Base-by-base conservation (phyloP, 495 filamentous ascomycete genomes). In the Neurospora cerealis region DNA sequence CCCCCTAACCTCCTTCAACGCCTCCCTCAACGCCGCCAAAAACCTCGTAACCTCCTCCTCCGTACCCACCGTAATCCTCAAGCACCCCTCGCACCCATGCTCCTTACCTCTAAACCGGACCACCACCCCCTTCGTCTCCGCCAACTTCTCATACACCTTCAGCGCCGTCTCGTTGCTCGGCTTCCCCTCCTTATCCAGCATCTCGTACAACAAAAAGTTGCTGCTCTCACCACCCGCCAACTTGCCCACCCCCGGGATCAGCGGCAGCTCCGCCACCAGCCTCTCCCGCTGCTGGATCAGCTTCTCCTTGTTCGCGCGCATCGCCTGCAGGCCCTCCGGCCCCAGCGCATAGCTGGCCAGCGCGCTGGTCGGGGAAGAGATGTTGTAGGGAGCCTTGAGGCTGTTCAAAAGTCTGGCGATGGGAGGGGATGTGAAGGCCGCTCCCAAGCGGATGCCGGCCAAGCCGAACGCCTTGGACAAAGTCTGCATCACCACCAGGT, bases 401-500 rank as follows among this genome's bases (percentile, higher is more conserved):
- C 86, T 93, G 81, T 99, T 99, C 17, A 98, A 86, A 24, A 99
- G 82, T 11, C 80, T 75, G 11, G 92, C 91, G 72, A 94, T 88
- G 3, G 83, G 82, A 0, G 85, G 80, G 5, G 83, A 79, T 1
- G 90, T 84, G 75, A 94, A 93, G 1, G 88, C 89, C 0, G 84
- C 89, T 24, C 92, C 92, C 1, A 94, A 82, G 5, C 96, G 87
- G 77, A 98, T 97, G 19, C 96, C 96, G 3, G 96, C 96, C 73
- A 99, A 87, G 2, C 96, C 96, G 78, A 99, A 99, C 1, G 93
- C 96, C 82, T 99, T 99, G 78, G 92, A 95, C 15, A 98, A 85
- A 2, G 96, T 98, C 84, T 99, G 96, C 94, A 98, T 96, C 42
- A 99, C 94, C 28, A 97, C 94, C 13, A 99, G 86, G 79, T 98